Percentiles rank a stretch among this genome's conserved stretches.
These are phyloP conservation scores for Noccaea caerulescens DNA, from an alignment of 345 rosid species.

Conservation along the genomic window DNA sequence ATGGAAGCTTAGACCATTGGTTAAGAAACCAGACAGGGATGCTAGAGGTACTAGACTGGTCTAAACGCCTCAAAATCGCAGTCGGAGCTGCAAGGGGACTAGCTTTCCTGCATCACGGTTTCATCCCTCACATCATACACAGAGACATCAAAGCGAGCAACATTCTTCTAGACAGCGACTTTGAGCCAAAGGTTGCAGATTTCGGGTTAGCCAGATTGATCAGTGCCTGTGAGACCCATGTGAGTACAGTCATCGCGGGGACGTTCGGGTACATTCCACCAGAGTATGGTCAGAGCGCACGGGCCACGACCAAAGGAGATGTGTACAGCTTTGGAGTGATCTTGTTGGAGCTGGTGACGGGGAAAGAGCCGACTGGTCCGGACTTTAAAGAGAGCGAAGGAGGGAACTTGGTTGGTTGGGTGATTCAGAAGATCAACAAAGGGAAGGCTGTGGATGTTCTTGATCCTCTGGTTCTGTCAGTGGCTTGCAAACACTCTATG, in stretches of 20 bases:
- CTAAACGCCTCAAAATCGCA: constrained; percentile 75
- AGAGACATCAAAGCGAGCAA: constrained; percentile 93
- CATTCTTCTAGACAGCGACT: constrained; percentile 68
- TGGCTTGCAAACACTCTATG: constrained; percentile 59
- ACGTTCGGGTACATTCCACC: constrained; percentile 94
- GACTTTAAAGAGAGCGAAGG: constrained; percentile 94
- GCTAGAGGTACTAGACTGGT: constrained; percentile 74
- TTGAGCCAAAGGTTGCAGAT: constrained; percentile 89
- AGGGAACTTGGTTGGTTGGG: constrained; percentile 93
- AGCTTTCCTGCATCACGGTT: constrained; percentile 85
- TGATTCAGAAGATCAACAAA: constrained; percentile 66
- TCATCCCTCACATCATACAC: constrained; percentile 91
- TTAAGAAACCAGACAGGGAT: constrained; percentile 67
- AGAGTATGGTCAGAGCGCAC: constrained; percentile 86
- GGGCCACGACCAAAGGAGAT: constrained; percentile 81
- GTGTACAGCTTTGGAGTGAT: constrained; percentile 94
- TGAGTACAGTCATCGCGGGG: constrained; percentile 82
- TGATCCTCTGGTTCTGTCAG: constrained; percentile 56
- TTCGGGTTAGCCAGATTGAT: constrained; percentile 89
- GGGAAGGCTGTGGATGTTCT: constrained; percentile 68
- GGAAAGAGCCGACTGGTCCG: constrained; percentile 94
- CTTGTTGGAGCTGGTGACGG: constrained; percentile 78
- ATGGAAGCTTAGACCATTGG: constrained; percentile 91
- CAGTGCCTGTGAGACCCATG: constrained; percentile 93
- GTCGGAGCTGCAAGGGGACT: constrained; percentile 80